A percentile compares a stretch with the other conserved stretches of the same genome.
These are phyloP conservation scores for Cylindrotheca fusiformis DNA, from an alignment of 108 stramenopile species.

Conservation along the genomic window DNA sequence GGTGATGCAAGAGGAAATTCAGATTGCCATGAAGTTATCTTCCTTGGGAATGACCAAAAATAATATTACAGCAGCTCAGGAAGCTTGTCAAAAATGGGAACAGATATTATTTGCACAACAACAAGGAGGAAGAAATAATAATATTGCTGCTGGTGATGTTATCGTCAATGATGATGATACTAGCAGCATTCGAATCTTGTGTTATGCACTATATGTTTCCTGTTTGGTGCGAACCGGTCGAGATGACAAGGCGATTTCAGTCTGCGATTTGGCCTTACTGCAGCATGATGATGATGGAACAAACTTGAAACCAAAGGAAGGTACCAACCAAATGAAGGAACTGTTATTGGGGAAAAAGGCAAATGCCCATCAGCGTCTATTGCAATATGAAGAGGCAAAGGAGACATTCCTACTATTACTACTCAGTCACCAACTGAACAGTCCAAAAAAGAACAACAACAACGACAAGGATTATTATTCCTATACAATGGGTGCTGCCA, in stretches of 20 bases:
- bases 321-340: not conserved
- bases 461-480: no score
- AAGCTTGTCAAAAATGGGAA: conserved; percentile 36
- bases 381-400: conserved; percentile 47
- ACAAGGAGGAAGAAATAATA: not conserved
- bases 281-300: no score
- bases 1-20: conserved; percentile 6
- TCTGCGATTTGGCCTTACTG: conserved; percentile 34
- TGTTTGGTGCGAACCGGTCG: conserved; percentile 59
- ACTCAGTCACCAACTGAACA: no score
- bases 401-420: no score
- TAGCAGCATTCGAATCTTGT: conserved; percentile 18
- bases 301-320: not conserved
- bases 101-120: conserved; percentile 3
- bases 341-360: conserved; percentile 44
- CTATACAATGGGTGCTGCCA: conserved; percentile 7
- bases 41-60: not conserved
- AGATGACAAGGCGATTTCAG: conserved; percentile 45
- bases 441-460: no score
- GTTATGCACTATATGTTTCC: conserved; percentile 46
- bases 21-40: conserved; percentile 28
- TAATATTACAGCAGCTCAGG: conserved; percentile 37
- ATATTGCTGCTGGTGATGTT: not conserved
- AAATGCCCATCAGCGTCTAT: conserved; percentile 48
- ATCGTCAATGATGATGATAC: conserved; percentile 9